A percentile compares a stretch with the other conserved stretches of the same genome.
Conservation (phyloP, 2,329 filamentous ascomycete species). For the Cladophialophora exuberans region DNA sequence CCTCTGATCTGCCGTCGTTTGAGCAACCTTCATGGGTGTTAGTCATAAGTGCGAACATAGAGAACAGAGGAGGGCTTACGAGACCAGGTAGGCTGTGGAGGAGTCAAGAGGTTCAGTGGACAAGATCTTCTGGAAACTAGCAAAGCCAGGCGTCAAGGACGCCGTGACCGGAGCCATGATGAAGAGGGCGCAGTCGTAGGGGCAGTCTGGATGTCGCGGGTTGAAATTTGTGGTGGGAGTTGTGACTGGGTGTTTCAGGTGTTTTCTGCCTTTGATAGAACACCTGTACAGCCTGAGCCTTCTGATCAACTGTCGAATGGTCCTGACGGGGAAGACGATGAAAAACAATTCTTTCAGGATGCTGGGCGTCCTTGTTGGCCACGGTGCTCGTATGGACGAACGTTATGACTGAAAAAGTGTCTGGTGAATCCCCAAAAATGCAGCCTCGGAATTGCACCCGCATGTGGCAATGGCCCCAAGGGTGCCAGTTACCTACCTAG, state of each 20-base stretch:
- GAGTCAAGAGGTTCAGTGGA: constrained; percentile 76
- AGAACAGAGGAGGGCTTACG: constrained; percentile 11
- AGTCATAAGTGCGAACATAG: background rate
- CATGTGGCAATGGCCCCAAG: too few relatives aligned
- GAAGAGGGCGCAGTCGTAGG: background rate
- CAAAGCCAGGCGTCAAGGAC: constrained; percentile 66
- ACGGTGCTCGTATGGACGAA: too few relatives aligned
- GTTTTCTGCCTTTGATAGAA: too few relatives aligned
- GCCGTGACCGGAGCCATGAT: constrained; percentile 23
- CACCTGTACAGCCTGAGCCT: too few relatives aligned
- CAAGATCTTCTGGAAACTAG: constrained; percentile 77
- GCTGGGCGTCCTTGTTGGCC: too few relatives aligned
- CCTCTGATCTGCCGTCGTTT: constrained; percentile 89
- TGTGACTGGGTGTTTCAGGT: too few relatives aligned
- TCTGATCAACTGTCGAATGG: too few relatives aligned
- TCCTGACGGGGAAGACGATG: too few relatives aligned
- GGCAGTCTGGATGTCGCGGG: background rate
- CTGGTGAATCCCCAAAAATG: background rate
- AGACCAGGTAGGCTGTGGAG: constrained; percentile 65
- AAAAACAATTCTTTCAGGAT: too few relatives aligned
- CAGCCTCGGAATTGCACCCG: constrained; percentile 6
- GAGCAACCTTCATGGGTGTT: constrained; percentile 65
- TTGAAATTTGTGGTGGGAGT: background rate
- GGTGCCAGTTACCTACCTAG: too few relatives aligned
- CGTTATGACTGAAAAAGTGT: too few relatives aligned